Conservation (phyloP, 2,329 filamentous ascomycete genomes). For the Penicillium sp. region DNA sequence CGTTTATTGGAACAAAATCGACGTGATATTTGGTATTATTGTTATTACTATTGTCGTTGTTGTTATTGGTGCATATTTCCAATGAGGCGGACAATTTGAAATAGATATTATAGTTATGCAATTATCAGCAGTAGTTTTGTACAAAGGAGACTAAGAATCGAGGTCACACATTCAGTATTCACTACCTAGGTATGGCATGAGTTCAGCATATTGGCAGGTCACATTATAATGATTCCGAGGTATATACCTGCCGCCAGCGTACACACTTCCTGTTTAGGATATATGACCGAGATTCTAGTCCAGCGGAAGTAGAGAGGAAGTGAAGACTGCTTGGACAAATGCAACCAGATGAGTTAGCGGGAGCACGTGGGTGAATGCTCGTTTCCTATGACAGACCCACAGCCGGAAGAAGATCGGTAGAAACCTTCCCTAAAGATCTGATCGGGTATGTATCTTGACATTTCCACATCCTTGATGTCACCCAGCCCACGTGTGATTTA, state of each 20-base stretch:
- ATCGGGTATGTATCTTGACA: background rate
- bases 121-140: background rate
- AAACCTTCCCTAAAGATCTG: background rate
- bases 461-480: background rate
- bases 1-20: conserved; percentile 15
- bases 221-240: background rate
- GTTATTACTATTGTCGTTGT: background rate
- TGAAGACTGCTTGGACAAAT: background rate
- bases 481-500: background rate
- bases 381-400: background rate
- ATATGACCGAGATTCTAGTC: background rate
- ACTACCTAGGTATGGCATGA: no score
- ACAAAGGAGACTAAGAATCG: background rate
- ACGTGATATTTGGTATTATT: background rate
- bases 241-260: background rate
- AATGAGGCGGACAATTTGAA: no score
- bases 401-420: background rate
- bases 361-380: conserved; percentile 1
- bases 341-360: background rate
- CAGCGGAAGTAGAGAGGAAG: background rate
- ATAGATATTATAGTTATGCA: background rate
- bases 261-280: background rate
- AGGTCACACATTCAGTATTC: background rate
- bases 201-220: background rate
- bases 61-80: background rate